Conservation (phyloP, 768 basidiomycete species). For the Kwoniella mangroviensis region DNA sequence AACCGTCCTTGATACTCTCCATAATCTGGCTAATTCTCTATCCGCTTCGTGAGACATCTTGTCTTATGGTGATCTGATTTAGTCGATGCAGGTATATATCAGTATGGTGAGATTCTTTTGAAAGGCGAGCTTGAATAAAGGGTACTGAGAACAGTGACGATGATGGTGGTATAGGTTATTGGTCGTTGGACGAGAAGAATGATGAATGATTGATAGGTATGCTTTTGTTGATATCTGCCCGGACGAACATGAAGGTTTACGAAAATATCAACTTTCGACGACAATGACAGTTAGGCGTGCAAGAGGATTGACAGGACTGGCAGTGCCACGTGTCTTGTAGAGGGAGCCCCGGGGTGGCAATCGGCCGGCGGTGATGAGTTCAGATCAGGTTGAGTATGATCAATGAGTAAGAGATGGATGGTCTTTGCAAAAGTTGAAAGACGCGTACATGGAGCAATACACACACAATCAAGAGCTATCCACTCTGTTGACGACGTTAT, state of each 20-base stretch:
- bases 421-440: too few relatives aligned
- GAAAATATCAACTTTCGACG: background rate
- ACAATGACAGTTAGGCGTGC: background rate
- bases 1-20: conserved; percentile 94
- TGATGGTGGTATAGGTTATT: background rate
- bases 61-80: background rate
- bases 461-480: background rate
- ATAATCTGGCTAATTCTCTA: conserved; percentile 69
- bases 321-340: background rate
- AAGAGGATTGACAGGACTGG: background rate
- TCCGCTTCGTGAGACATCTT: conserved; percentile 59
- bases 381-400: too few relatives aligned
- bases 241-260: background rate
- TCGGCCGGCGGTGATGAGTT: too few relatives aligned
- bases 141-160: too few relatives aligned
- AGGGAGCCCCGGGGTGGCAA: too few relatives aligned
- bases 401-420: too few relatives aligned
- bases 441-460: background rate
- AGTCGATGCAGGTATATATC: too few relatives aligned
- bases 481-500: background rate
- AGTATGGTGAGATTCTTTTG: too few relatives aligned
- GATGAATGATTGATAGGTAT: background rate
- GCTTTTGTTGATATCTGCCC: background rate
- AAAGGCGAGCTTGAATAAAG: too few relatives aligned
- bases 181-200: background rate